Conservation (phyloP, 2,329 filamentous ascomycete species). For the Alternaria brassicae region DNA sequence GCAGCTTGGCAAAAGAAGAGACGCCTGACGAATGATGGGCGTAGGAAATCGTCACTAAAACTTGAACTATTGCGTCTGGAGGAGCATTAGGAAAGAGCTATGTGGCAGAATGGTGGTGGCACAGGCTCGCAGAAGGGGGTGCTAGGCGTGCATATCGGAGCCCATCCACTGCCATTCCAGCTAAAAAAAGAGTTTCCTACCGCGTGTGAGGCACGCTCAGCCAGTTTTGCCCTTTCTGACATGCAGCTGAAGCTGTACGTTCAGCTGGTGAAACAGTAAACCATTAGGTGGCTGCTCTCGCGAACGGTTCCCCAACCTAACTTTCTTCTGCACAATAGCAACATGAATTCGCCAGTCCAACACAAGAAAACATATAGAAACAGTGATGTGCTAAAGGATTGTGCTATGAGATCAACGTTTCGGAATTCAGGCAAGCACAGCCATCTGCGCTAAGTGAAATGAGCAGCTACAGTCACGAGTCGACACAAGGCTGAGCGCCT, state of each 20-base stretch:
- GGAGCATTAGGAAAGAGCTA: constrained; percentile 15
- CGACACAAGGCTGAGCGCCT: constrained; percentile 28
- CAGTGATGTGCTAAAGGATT: constrained; percentile 15
- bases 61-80: constrained; percentile 14
- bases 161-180: constrained; percentile 21
- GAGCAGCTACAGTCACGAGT: constrained; percentile 25
- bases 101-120: constrained; percentile 35
- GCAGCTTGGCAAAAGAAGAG: constrained; percentile 14
- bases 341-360: background rate
- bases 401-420: constrained; percentile 16
- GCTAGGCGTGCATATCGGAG: constrained; percentile 17
- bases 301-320: constrained; percentile 1
- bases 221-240: constrained; percentile 26
- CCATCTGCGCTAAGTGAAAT: constrained; percentile 43
- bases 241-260: constrained; percentile 28
- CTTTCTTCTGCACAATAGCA: background rate
- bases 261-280: constrained; percentile 32
- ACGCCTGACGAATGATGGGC: constrained; percentile 26
- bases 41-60: constrained; percentile 15
- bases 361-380: constrained; percentile 4
- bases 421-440: constrained; percentile 31
- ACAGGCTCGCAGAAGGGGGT: constrained; percentile 21
- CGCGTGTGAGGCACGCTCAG: constrained; percentile 30
- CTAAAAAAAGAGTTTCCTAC: constrained; percentile 15
- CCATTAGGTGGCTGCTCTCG: constrained; percentile 12